These are phyloP conservation scores for Castanea crenata DNA, from an alignment of 306 rosid species.

Conservation along the genomic window DNA sequence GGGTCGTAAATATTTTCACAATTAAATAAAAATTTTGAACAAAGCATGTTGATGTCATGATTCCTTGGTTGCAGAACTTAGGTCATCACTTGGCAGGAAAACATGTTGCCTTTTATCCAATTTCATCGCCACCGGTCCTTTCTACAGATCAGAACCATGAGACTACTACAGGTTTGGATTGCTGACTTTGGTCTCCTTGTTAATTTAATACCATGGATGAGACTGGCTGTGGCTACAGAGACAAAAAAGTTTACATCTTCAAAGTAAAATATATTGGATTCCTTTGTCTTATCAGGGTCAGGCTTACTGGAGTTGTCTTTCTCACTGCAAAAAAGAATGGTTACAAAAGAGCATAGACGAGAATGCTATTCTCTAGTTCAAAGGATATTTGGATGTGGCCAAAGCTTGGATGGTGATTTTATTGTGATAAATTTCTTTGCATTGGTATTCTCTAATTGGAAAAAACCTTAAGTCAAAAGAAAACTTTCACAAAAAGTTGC, in stretches of 20 bases:
- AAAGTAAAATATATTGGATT: constrained; percentile 3
- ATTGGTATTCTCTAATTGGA: constrained; percentile 43
- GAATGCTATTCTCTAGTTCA: constrained; percentile 61
- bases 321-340: constrained; percentile 48
- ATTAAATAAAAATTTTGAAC: constrained; percentile 8
- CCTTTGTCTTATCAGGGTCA: constrained; percentile 41
- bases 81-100: constrained; percentile 50
- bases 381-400: constrained; percentile 57
- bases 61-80: constrained; percentile 48
- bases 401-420: constrained; percentile 60
- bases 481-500: neutral
- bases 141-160: constrained; percentile 42
- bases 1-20: neutral
- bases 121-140: constrained; percentile 73
- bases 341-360: constrained; percentile 50
- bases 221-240: neutral
- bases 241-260: neutral
- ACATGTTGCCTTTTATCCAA: constrained; percentile 48
- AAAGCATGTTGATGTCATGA: neutral
- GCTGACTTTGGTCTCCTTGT: constrained; percentile 17
- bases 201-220: constrained; percentile 1
- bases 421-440: constrained; percentile 81
- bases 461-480: neutral
- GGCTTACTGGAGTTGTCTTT: constrained; percentile 32
- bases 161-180: constrained; percentile 42